These are phyloP conservation scores for Punctularia strigosozonata DNA, from an alignment of 768 basidiomycete species.

Conservation along the genomic window DNA sequence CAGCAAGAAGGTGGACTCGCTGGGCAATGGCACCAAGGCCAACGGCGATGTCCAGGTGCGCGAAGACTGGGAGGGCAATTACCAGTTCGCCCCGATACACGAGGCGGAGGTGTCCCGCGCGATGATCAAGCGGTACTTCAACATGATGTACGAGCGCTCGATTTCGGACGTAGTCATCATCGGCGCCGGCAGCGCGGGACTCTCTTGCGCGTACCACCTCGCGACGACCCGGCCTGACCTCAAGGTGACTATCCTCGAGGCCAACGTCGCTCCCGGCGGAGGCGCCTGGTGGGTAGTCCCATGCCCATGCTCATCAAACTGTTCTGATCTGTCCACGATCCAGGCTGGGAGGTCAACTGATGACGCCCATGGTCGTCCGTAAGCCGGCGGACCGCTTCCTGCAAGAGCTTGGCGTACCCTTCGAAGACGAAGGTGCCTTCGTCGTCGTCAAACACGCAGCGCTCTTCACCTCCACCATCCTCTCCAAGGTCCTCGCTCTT, in stretches of 20 bases:
- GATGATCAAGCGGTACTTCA: slow-evolving; percentile 74
- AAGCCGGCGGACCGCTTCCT: slow-evolving; percentile 71
- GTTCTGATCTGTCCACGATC: too few species aligned
- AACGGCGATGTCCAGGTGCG: slow-evolving; percentile 17
- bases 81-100: slow-evolving; percentile 61
- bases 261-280: slow-evolving; percentile 58
- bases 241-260: slow-evolving; percentile 57
- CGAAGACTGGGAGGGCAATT: slow-evolving; percentile 52
- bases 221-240: slow-evolving; percentile 57
- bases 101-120: slow-evolving; percentile 69
- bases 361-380: slow-evolving; percentile 74
- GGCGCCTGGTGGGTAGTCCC: slow-evolving; percentile 76
- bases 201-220: slow-evolving; percentile 66
- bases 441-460: slow-evolving; percentile 79
- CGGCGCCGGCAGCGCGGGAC: slow-evolving; percentile 54
- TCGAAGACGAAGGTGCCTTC: slow-evolving; percentile 67
- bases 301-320: too few species aligned
- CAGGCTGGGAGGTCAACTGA: slow-evolving; percentile 70
- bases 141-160: slow-evolving; percentile 61
- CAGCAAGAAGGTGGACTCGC: slow-evolving; percentile 16
- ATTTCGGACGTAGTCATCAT: slow-evolving; percentile 71
- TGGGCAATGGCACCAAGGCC: slow-evolving; percentile 5
- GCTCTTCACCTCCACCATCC: slow-evolving; percentile 66
- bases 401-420: slow-evolving; percentile 54
- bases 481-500: slow-evolving; percentile 57